Conservation (phyloP, 805 yeast species). For the Scheffersomyces ergatensis region DNA sequence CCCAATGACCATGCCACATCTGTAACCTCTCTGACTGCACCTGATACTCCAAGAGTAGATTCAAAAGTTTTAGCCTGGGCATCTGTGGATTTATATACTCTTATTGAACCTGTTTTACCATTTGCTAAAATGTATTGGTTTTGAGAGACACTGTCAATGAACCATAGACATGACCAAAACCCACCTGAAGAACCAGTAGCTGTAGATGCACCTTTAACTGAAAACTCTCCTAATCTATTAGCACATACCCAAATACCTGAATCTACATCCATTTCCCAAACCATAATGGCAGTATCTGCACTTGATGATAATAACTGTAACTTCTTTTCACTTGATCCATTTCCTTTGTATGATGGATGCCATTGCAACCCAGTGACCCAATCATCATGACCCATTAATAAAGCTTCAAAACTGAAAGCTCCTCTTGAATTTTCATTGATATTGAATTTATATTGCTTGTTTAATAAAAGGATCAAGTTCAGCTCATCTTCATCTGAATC, state of each 20-base stretch:
- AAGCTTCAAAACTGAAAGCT: conserved; percentile 81
- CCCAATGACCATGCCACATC: conserved; percentile 72
- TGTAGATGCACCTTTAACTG: conserved; percentile 95
- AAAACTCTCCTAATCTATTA: conserved; percentile 82
- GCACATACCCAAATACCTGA: conserved; percentile 90
- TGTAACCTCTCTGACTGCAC: conserved; percentile 71
- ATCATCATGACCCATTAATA: conserved; percentile 97
- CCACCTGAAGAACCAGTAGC: conserved; percentile 92
- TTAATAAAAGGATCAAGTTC: conserved; percentile 57
- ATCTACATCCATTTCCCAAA: conserved; percentile 85
- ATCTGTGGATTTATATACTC: conserved; percentile 59
- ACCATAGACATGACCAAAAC: conserved; percentile 70
- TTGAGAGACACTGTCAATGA: conserved; percentile 26
- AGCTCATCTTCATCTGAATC: conserved; percentile 52
- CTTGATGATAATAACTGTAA: conserved; percentile 75
- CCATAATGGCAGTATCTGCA: conserved; percentile 89
- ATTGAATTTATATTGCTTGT: conserved; percentile 67
- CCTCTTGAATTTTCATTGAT: conserved; percentile 35
- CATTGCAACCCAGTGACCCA: conserved; percentile 88
- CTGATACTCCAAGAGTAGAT: conserved; percentile 63
- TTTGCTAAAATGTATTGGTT: conserved; percentile 61
- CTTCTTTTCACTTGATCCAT: conserved; percentile 23
- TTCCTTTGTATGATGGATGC: conserved; percentile 49
- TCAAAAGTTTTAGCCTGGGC: conserved; percentile 35
- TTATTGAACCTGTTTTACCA: conserved; percentile 92